Evolutionary conservation across 768 basidiomycete genomes (phyloP).

Genomic region (Coprinopsis marcescibilis): DNA sequence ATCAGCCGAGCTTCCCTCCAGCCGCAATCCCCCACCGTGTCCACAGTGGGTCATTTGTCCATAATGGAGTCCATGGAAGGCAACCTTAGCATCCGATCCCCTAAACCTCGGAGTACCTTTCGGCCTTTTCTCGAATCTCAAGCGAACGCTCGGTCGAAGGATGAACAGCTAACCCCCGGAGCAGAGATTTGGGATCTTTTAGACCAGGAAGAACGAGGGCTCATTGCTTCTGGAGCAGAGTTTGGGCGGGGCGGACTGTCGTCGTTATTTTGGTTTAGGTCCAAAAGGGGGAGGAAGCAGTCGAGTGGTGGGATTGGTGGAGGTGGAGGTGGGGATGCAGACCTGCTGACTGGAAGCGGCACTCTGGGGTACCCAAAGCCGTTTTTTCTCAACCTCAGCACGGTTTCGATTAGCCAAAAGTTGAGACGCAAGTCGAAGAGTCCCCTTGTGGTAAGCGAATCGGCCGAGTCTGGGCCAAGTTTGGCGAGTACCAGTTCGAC

Average conservation of each 20-base stretch:
- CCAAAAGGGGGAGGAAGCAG: no score
- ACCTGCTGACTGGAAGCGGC: neutral
- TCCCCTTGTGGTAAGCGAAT: no score
- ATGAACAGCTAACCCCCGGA: neutral
- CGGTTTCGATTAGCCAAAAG: constrained; percentile 32
- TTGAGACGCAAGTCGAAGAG: constrained; percentile 22
- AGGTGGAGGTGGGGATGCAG: constrained; percentile 3
- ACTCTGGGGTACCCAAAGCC: constrained; percentile 8
- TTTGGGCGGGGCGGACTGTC: no score
- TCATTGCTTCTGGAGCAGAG: neutral
- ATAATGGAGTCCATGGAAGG: neutral
- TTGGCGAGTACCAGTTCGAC: no score
- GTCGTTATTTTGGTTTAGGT: no score
- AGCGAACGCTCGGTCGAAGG: neutral
- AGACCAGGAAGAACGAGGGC: constrained; percentile 28
- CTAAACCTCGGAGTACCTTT: constrained; percentile 3
- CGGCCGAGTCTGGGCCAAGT: no score
- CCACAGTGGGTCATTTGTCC: neutral
- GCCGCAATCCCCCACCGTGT: neutral
- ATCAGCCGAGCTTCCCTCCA: no score
- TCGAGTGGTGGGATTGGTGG: no score
- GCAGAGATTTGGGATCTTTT: constrained; percentile 38
- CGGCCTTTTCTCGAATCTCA: neutral
- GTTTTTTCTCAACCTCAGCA: constrained; percentile 25
- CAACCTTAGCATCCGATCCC: neutral